Evolutionary conservation across 2,329 filamentous ascomycete genomes (phyloP).

Genomic region (Gremmenia infestans): DNA sequence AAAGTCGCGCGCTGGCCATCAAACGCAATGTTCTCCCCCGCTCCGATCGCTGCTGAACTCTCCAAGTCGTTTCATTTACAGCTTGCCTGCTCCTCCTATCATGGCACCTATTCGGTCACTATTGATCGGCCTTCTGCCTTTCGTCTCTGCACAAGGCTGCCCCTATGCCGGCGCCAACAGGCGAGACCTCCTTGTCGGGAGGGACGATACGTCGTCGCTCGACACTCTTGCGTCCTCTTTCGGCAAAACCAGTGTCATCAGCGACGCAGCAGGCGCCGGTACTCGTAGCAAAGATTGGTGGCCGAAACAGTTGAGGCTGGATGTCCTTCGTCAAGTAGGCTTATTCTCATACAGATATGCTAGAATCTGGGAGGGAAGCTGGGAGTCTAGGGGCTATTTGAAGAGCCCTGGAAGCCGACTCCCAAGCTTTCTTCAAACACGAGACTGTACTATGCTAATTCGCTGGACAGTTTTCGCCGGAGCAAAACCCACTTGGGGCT

Average conservation of each 20-base stretch:
- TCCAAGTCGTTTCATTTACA: not conserved
- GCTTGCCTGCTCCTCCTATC: not conserved
- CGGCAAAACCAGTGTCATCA: constrained; percentile 20
- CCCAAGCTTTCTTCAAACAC: too few relatives aligned
- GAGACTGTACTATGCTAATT: too few relatives aligned
- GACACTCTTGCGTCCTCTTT: constrained; percentile 18
- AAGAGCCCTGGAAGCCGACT: too few relatives aligned
- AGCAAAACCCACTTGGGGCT: constrained; percentile 45
- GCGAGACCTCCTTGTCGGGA: constrained; percentile 12
- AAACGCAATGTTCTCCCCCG: not conserved
- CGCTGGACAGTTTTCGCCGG: constrained; percentile 39
- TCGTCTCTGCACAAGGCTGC: constrained; percentile 21
- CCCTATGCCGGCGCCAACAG: constrained; percentile 15
- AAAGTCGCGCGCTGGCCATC: not conserved
- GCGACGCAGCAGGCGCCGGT: constrained; percentile 39
- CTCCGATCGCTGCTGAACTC: not conserved
- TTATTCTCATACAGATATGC: too few relatives aligned
- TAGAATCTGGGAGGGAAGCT: not conserved
- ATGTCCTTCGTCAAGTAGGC: constrained; percentile 46
- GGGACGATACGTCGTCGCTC: constrained; percentile 17
- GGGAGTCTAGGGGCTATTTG: not conserved
- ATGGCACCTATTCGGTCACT: constrained; percentile 16
- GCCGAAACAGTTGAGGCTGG: constrained; percentile 50
- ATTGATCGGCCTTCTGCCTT: constrained; percentile 18
- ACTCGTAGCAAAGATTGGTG: constrained; percentile 54